Evolutionary conservation across 345 rosid species (phyloP), one percentile per base, ranked within the genome.

Genomic region (Hirschfeldia incana): DNA sequence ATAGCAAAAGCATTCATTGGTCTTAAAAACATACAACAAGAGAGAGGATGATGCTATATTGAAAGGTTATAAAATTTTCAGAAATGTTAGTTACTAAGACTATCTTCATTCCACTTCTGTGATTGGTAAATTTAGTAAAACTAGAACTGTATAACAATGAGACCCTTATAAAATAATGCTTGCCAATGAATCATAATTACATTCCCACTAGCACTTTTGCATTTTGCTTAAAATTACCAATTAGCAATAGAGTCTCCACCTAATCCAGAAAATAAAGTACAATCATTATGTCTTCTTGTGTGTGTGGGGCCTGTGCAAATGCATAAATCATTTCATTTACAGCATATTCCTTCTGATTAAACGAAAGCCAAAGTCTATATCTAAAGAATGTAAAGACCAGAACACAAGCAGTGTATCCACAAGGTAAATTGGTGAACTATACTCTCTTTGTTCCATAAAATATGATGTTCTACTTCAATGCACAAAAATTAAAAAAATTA

Each of bases 171-270:
- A 36, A 65, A 13, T 28, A 30, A 57, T 59, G 34, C 21, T 15
- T 66, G 12, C 42, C 39, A 28, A 15, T 75, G 6, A 28, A 70
- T 62, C 32, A 53, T 71, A 29, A 70, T 71, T 27, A 65, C 67
- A 53, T 53, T n/a, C 30, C 21, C 61, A 17, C 34, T 39, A 53
- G 33, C 58, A 34, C 55, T 70, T 53, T 28, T 42, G 28, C 72
- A 30, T 53, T 77, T 16, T 42, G 46, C 61, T 16, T 72, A 30
- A 72, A n/a, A n/a, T 12, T 65, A 29, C 53, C 64, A 73, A 78
- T 78, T 29, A 66, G 82, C 77, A 78, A 78, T 59, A 72, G 73
- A 61, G 42, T 10, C 67, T 67, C 69, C 77, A 72, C 77, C 32
- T 5, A 72, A 67, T 16, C 67, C 76, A 0, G 17, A 7, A 72